These are phyloP conservation scores for Rhizopogon rudus DNA, from an alignment of 768 basidiomycete species.

Conservation along the genomic window DNA sequence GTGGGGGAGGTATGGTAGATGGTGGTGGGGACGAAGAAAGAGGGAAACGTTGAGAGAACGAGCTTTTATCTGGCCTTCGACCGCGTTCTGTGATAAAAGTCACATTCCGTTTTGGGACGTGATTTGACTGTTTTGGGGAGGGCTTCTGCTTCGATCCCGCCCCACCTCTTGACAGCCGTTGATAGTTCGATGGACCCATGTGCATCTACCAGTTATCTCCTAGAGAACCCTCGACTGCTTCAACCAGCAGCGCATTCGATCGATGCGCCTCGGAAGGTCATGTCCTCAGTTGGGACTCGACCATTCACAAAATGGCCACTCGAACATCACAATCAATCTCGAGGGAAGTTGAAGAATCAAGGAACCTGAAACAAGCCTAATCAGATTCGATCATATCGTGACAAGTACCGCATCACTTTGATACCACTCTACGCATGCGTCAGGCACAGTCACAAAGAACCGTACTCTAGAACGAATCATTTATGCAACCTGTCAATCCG, in stretches of 20 bases:
- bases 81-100: slow-evolving; percentile 22
- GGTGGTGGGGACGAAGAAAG: slow-evolving; percentile 38
- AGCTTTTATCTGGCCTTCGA: slow-evolving; percentile 31
- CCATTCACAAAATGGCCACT: background rate
- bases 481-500: background rate
- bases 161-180: slow-evolving; percentile 23
- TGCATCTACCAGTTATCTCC: background rate
- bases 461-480: background rate
- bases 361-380: background rate
- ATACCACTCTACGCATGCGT: background rate
- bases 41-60: slow-evolving; percentile 20
- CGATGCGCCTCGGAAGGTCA: background rate
- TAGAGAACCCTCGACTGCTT: background rate
- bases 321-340: background rate
- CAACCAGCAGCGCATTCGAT: background rate
- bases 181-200: slow-evolving; percentile 13
- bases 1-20: slow-evolving; percentile 27
- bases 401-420: background rate
- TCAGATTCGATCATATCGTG: background rate
- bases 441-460: background rate
- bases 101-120: slow-evolving; percentile 27
- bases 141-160: slow-evolving; percentile 24
- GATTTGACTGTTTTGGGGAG: slow-evolving; percentile 24
- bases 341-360: background rate
- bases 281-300: background rate